Evolutionary conservation across 2,329 filamentous ascomycete species (phyloP).

Genomic region (Blastomyces gilchristii): DNA sequence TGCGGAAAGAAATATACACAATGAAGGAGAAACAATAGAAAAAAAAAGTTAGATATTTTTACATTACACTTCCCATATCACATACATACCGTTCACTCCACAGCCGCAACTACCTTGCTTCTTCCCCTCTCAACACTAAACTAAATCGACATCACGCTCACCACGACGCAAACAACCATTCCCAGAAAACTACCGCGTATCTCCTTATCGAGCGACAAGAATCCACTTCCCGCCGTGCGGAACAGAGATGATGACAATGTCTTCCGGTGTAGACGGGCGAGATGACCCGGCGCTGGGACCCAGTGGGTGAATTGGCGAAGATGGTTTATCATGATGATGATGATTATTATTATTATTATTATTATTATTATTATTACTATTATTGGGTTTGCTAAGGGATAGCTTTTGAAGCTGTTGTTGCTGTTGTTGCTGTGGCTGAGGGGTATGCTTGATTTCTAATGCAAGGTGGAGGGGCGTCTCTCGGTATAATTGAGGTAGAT

Average conservation of each 20-base stretch:
- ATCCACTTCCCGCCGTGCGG: not conserved
- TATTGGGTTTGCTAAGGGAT: not conserved
- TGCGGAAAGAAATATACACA: not conserved
- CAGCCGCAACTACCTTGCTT: too few relatives aligned
- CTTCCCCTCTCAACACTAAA: not conserved
- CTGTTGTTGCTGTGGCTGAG: not conserved
- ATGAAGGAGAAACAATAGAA: not conserved
- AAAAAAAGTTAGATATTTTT: not conserved
- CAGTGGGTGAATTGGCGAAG: not conserved
- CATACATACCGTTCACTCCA: not conserved
- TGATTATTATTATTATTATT: not conserved
- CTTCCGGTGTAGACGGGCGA: not conserved
- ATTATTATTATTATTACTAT: not conserved
- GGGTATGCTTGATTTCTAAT: not conserved
- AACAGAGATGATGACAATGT: not conserved
- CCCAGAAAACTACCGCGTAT: slow-evolving; percentile 8
- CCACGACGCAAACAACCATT: slow-evolving; percentile 5
- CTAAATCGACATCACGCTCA: slow-evolving; percentile 6
- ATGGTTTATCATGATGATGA: not conserved
- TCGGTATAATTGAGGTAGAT: not conserved
- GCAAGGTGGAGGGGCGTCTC: not conserved
- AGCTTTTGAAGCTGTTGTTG: not conserved
- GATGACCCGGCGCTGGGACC: not conserved
- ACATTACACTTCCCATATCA: not conserved
- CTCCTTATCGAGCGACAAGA: slow-evolving; percentile 1